A percentile compares a stretch with the other conserved stretches of the same genome.
Evolutionary conservation across 2,329 filamentous ascomycete species (phyloP).

Genomic region (Tolypocladium inflatum): DNA sequence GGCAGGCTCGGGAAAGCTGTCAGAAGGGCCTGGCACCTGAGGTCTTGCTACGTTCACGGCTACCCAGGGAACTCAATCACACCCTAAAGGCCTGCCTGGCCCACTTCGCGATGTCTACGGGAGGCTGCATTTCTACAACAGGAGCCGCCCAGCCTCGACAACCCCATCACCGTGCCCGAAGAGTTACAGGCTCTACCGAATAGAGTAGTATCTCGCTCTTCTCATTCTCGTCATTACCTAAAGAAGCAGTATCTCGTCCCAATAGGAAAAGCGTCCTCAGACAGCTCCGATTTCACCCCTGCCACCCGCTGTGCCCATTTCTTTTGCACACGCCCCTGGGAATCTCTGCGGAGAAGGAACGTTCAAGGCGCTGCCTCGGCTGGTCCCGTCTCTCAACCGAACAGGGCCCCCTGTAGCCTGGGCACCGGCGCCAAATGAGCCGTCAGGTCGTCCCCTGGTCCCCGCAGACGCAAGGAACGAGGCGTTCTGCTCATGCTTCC

Average conservation of each 20-base stretch:
- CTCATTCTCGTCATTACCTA: slow-evolving; percentile 13
- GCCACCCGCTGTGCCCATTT: background rate
- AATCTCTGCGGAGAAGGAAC: background rate
- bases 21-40: background rate
- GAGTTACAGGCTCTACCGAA: slow-evolving; percentile 11
- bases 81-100: background rate
- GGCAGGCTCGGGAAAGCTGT: background rate
- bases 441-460: slow-evolving; percentile 9
- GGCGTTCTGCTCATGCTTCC: slow-evolving; percentile 34
- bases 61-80: background rate
- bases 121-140: background rate
- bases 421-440: slow-evolving; percentile 4
- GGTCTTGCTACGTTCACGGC: background rate
- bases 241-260: slow-evolving; percentile 21
- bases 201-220: slow-evolving; percentile 9
- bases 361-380: background rate
- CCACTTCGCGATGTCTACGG: background rate
- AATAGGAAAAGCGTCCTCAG: slow-evolving; percentile 21
- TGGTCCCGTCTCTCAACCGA: background rate
- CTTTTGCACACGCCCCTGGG: background rate
- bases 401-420: slow-evolving; percentile 11
- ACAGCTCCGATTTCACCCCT: background rate
- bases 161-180: slow-evolving; percentile 10
- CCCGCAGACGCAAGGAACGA: slow-evolving; percentile 20
- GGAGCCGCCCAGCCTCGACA: background rate